Conservation (phyloP, 306 rosid genomes). For the Aeschynomene evenia region DNA sequence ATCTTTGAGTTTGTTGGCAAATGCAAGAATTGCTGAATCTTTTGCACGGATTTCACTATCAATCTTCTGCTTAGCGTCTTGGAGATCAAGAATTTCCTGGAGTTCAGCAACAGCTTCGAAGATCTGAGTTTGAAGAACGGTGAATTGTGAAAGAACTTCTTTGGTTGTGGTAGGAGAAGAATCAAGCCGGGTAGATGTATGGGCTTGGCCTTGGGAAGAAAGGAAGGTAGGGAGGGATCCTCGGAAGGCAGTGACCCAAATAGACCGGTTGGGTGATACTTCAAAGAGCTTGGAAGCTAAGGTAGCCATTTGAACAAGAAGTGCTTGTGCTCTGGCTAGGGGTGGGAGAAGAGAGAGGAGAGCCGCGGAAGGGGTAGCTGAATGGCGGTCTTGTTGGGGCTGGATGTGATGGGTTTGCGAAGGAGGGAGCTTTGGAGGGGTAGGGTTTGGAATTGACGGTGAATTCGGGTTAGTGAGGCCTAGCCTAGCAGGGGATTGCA, state of each 20-base stretch:
- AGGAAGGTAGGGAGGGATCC: conserved; percentile 79
- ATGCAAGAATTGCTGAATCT: conserved; percentile 63
- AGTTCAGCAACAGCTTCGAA: conserved; percentile 88
- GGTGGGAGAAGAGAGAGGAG: conserved; percentile 87
- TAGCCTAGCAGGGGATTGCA: conserved; percentile 83
- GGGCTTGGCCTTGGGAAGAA: conserved; percentile 53
- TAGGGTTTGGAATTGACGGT: conserved; percentile 67
- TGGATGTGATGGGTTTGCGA: conserved; percentile 41
- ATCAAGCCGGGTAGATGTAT: conserved; percentile 37
- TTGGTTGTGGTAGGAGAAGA: conserved; percentile 64
- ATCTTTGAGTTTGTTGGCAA: conserved; percentile 77
- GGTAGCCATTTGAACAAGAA: conserved; percentile 83
- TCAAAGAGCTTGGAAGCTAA: conserved; percentile 72
- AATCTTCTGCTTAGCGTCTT: conserved; percentile 72
- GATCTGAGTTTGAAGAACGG: conserved; percentile 73
- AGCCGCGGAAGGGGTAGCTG: conserved; percentile 41
- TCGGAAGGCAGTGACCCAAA: conserved; percentile 75
- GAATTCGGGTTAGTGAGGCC: conserved; percentile 83
- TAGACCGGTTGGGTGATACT: conserved; percentile 67
- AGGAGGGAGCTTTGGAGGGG: conserved; percentile 71
- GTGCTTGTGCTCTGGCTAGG: conserved; percentile 82
- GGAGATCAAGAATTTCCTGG: conserved; percentile 86
- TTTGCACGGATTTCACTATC: conserved; percentile 58
- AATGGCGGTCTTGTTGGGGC: conserved; percentile 33
- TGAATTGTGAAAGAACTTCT: conserved; percentile 66